Conservation (phyloP, 2,329 filamentous ascomycete genomes). For the Plenodomus tracheiphilus region DNA sequence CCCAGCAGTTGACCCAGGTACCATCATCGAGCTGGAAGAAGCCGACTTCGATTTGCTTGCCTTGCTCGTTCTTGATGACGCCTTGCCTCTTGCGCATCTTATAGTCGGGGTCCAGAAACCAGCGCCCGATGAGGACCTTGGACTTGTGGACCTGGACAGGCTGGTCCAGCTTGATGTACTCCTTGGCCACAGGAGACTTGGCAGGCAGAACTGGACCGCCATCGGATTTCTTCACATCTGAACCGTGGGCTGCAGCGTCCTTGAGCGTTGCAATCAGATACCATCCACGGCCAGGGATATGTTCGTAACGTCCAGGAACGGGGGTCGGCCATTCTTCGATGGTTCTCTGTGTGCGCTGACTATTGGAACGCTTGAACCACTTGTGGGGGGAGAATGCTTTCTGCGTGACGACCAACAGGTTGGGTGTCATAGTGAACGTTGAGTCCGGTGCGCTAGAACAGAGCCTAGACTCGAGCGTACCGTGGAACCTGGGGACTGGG, state of each 20-base stretch:
- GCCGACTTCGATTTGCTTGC: slow-evolving; percentile 45
- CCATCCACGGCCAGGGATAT: slow-evolving; percentile 55
- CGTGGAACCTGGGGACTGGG: not conserved
- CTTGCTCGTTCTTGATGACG: slow-evolving; percentile 44
- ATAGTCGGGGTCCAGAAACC: slow-evolving; percentile 54
- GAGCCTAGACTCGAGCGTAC: not conserved
- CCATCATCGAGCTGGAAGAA: slow-evolving; percentile 57
- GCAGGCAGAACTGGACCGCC: slow-evolving; percentile 15
- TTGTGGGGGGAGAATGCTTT: slow-evolving; percentile 53
- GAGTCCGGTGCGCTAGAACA: not conserved
- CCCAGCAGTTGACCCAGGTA: slow-evolving; percentile 56
- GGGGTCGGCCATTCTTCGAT: slow-evolving; percentile 55
- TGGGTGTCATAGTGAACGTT: slow-evolving; percentile 52
- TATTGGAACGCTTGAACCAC: slow-evolving; percentile 52
- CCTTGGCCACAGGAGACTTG: slow-evolving; percentile 11
- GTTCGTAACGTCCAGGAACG: slow-evolving; percentile 54
- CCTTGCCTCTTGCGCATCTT: slow-evolving; percentile 51
- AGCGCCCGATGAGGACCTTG: slow-evolving; percentile 51
- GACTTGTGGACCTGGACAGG: slow-evolving; percentile 51
- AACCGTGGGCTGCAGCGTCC: slow-evolving; percentile 23
- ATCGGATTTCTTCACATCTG: slow-evolving; percentile 26
- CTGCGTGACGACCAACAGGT: slow-evolving; percentile 55
- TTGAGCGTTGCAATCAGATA: slow-evolving; percentile 51
- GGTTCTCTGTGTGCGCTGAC: slow-evolving; percentile 44
- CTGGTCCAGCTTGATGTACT: slow-evolving; percentile 34